phyloP scores from a whole-genome alignment of 371 early-diverging fungal species.

The Lichtheimia ramosa region DNA sequence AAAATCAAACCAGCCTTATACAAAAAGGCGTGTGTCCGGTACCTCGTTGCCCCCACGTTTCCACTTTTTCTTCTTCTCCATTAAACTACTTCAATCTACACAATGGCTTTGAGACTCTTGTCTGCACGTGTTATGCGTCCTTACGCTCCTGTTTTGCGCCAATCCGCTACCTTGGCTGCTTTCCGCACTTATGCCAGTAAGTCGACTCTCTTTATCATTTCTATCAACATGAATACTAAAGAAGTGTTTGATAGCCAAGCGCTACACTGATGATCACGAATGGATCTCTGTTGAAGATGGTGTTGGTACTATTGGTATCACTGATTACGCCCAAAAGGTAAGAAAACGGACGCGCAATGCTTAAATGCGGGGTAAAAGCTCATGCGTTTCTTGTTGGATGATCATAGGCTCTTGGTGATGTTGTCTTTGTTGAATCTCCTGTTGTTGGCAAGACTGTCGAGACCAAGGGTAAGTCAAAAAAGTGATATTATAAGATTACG shows the following conservation, averaged over 20 bases:
- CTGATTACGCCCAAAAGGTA: constrained; percentile 84
- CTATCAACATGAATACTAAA: background rate
- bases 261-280: constrained; percentile 91
- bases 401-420: constrained; percentile 80
- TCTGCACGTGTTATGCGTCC: constrained; percentile 45
- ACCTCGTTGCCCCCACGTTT: constrained; percentile 17
- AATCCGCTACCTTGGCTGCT: constrained; percentile 34
- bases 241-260: constrained; percentile 44
- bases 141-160: constrained; percentile 38
- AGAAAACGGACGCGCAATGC: background rate
- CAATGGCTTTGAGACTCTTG: constrained; percentile 48
- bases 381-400: background rate
- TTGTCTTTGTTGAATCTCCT: constrained; percentile 90
- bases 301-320: constrained; percentile 91
- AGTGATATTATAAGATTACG: no score
- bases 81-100: background rate
- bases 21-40: constrained; percentile 5
- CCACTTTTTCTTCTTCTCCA: constrained; percentile 5
- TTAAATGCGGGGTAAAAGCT: no score
- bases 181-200: constrained; percentile 51
- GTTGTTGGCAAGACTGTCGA: constrained; percentile 60
- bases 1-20: constrained; percentile 19
- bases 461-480: constrained; percentile 52
- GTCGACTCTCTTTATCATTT: background rate
- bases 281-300: constrained; percentile 80